Conservation (phyloP, 2,329 filamentous ascomycete species). For the Aspergillus ochraceoroseus region DNA sequence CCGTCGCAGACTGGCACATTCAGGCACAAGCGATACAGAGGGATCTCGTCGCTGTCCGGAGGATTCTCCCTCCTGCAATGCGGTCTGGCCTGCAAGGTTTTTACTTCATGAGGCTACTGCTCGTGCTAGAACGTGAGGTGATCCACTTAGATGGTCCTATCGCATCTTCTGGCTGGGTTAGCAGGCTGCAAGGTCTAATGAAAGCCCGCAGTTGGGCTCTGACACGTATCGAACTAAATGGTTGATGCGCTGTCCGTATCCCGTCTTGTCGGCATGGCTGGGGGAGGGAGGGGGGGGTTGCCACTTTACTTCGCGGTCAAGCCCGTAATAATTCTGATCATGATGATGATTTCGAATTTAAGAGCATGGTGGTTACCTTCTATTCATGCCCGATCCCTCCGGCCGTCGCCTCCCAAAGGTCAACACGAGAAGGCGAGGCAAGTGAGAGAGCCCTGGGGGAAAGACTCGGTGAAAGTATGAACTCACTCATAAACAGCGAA, state of each 20-base stretch:
- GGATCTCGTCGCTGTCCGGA: conserved; percentile 4
- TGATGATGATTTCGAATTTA: too few species aligned
- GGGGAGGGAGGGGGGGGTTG: conserved; percentile 12
- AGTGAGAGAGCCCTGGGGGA: too few species aligned
- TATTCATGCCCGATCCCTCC: conserved; percentile 15
- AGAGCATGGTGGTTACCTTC: too few species aligned
- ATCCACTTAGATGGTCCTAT: conserved; percentile 26
- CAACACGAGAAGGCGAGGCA: too few species aligned
- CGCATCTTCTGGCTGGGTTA: conserved; percentile 21
- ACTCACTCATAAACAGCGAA: neutral
- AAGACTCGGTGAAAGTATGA: neutral
- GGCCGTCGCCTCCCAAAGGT: too few species aligned
- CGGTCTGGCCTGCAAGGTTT: conserved; percentile 10
- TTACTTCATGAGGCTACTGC: conserved; percentile 11
- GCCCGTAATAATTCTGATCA: conserved; percentile 8
- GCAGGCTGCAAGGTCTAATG: conserved; percentile 27
- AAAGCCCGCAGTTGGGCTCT: conserved; percentile 29
- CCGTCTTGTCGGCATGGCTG: conserved; percentile 10
- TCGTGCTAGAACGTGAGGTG: conserved; percentile 16
- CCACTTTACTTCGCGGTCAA: neutral
- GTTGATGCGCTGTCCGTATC: conserved; percentile 23
- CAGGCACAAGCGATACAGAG: conserved; percentile 12
- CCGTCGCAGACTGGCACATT: conserved; percentile 8
- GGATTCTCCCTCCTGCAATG: conserved; percentile 8
- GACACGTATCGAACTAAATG: conserved; percentile 28